These are phyloP conservation scores for Paspalum notatum DNA, from an alignment of 176 grass and related monocot genomes.

Conservation along the genomic window DNA sequence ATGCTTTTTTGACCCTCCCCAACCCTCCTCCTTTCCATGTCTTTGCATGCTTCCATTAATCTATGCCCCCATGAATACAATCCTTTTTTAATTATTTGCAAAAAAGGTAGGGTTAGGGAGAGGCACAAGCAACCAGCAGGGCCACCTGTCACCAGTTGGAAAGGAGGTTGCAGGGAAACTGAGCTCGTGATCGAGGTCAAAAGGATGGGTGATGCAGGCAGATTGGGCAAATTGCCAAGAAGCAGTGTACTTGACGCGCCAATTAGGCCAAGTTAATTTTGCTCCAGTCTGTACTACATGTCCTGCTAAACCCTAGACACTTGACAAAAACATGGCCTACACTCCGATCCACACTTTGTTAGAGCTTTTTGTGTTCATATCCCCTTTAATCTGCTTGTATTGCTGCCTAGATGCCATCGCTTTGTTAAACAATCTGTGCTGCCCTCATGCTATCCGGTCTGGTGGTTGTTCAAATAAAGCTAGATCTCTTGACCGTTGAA, in stretches of 20 bases:
- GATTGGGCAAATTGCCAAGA: conserved; percentile 29
- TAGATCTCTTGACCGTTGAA: conserved; percentile 53
- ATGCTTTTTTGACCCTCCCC: conserved; percentile 37
- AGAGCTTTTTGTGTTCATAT: conserved; percentile 27
- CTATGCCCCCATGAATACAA: conserved; percentile 16
- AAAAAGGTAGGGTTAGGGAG: conserved; percentile 40
- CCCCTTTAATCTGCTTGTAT: conserved; percentile 30
- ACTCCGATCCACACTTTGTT: conserved; percentile 1
- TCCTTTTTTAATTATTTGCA: conserved; percentile 26
- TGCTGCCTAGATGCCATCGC: conserved; percentile 36
- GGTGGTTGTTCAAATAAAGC: conserved; percentile 25
- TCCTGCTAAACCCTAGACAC: conserved; percentile 19
- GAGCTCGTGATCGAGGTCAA: conserved; percentile 38
- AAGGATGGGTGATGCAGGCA: conserved; percentile 36
- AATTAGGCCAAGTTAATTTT: conserved; percentile 36
- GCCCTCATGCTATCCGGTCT: conserved; percentile 41
- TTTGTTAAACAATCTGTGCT: conserved; percentile 32
- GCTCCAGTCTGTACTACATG: background rate
- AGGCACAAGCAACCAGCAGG: conserved; percentile 37
- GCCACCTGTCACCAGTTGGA: conserved; percentile 42
- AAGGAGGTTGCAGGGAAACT: conserved; percentile 35
- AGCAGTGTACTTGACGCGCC: background rate
- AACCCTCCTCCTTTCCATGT: conserved; percentile 32
- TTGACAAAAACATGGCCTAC: conserved; percentile 34
- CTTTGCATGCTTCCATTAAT: conserved; percentile 55